phyloP scores from a whole-genome alignment of 2,329 filamentous ascomycete species.

The Sporothrix pseudoabietina region DNA sequence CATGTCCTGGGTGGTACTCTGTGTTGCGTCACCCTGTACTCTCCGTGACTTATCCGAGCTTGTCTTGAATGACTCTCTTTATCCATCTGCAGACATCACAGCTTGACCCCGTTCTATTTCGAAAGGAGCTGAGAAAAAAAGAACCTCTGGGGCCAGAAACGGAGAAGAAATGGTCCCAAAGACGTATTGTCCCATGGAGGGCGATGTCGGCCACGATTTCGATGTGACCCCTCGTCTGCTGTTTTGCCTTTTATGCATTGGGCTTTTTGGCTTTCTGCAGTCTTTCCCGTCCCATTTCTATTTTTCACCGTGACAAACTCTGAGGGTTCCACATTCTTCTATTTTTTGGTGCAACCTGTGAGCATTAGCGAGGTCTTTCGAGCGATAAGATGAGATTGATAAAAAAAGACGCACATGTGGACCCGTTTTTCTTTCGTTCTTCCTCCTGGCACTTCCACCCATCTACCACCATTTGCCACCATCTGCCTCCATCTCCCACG shows the following conservation, averaged over 20 bases:
- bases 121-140: too few relatives aligned
- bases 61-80: too few relatives aligned
- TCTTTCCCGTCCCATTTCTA: not conserved
- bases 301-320: not conserved
- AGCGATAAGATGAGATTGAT: conserved; percentile 22
- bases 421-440: not conserved
- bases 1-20: too few relatives aligned
- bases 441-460: not conserved
- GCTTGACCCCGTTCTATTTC: too few relatives aligned
- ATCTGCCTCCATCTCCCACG: not conserved
- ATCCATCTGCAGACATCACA: too few relatives aligned
- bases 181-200: not conserved
- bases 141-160: too few relatives aligned
- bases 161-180: not conserved
- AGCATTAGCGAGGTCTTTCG: too few relatives aligned
- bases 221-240: not conserved
- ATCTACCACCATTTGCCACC: too few relatives aligned
- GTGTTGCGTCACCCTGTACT: too few relatives aligned
- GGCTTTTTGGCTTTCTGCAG: not conserved
- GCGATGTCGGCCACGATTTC: not conserved
- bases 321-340: not conserved
- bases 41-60: too few relatives aligned
- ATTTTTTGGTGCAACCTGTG: not conserved
- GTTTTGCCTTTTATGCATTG: not conserved
- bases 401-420: conserved; percentile 1